Percentiles rank a stretch among this genome's conserved stretches.
phyloP scores from a whole-genome alignment of 352 stramenopile species.

The Pythium phragmitis region DNA sequence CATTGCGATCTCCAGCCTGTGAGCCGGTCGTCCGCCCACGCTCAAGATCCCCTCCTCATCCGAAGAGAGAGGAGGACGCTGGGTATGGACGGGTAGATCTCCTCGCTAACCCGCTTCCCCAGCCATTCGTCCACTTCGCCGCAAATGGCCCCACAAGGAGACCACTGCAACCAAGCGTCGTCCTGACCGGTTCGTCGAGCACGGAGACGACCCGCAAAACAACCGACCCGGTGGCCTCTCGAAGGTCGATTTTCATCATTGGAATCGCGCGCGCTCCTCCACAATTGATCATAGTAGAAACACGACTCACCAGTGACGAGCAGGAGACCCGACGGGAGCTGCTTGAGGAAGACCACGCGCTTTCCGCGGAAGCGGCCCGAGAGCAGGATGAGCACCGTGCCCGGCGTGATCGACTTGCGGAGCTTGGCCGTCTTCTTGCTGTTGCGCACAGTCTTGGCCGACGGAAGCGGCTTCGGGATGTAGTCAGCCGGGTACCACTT shows the following conservation, averaged over 20 bases:
- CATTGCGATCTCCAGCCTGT: constrained; percentile 33
- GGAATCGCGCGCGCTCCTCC: constrained; percentile 15
- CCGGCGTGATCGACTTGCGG: constrained; percentile 94
- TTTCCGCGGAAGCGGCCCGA: constrained; percentile 98
- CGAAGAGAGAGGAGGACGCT: background rate
- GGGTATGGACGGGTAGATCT: background rate
- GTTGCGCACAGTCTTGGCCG: constrained; percentile 78
- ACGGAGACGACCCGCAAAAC: constrained; percentile 10
- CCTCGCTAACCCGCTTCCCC: constrained; percentile 8
- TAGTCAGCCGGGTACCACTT: constrained; percentile 75
- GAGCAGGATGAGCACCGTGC: constrained; percentile 98
- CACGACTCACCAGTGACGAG: constrained; percentile 83
- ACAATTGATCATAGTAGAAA: background rate
- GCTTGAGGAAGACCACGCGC: constrained; percentile 98
- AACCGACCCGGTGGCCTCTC: constrained; percentile 26
- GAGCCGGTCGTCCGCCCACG: constrained; percentile 7
- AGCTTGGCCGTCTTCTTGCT: constrained; percentile 92
- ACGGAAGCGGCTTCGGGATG: constrained; percentile 70
- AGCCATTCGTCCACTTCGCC: constrained; percentile 1
- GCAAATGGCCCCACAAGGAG: background rate
- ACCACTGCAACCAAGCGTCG: constrained; percentile 8
- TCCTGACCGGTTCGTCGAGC: constrained; percentile 3
- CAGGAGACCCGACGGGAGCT: constrained; percentile 93
- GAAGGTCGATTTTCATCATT: constrained; percentile 35
- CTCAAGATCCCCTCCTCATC: background rate